Conservation (phyloP, 257 asterid species). For the Solanum etuberosum region DNA sequence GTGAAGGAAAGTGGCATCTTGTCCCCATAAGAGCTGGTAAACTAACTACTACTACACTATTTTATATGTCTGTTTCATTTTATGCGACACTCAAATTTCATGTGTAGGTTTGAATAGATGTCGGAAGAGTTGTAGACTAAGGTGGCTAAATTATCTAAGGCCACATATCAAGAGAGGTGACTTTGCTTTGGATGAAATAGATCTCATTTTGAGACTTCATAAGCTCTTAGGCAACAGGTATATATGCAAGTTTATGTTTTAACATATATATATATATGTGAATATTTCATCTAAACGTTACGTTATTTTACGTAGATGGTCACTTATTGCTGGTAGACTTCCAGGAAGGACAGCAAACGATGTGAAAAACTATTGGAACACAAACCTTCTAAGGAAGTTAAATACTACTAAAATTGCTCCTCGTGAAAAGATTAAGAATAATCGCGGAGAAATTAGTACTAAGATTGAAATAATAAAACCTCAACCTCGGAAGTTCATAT, state of each 20-base stretch:
- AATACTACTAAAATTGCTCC: background rate
- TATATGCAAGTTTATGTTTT: background rate
- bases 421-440: conserved; percentile 12
- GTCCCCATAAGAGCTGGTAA: background rate
- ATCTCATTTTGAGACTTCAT: background rate
- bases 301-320: conserved; percentile 3
- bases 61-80: background rate
- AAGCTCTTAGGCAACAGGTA: background rate
- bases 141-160: background rate
- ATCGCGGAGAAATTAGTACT: background rate
- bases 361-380: conserved; percentile 24
- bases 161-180: background rate
- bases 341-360: conserved; percentile 22
- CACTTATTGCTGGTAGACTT: conserved; percentile 21
- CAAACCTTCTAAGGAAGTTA: background rate
- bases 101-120: background rate
- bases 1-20: background rate
- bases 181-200: background rate
- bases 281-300: background rate
- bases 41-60: background rate
- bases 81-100: background rate
- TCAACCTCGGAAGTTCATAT: background rate
- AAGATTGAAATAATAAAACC: background rate
- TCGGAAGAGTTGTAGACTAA: background rate
- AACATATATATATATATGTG: background rate